A percentile compares a stretch with the other conserved stretches of the same genome.
phyloP scores from a whole-genome alignment of 345 rosid species.

The Gossypium longicalyx region DNA sequence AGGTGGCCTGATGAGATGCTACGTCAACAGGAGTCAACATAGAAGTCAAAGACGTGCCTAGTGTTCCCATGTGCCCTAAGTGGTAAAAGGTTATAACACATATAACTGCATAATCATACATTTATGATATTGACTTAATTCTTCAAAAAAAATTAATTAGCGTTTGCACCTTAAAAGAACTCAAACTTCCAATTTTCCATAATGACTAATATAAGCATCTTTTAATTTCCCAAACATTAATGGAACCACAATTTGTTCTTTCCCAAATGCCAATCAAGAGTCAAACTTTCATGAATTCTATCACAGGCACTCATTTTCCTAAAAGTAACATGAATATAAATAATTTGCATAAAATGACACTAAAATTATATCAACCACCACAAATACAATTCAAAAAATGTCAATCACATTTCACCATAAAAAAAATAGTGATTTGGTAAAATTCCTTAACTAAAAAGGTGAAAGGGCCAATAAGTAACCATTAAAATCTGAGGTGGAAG shows the following conservation, averaged over 20 bases:
- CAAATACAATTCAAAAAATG: neutral
- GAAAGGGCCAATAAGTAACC: constrained; percentile 90
- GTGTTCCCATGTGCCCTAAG: too few species aligned
- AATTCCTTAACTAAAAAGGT: constrained; percentile 72
- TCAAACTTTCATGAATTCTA: neutral
- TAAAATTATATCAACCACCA: neutral
- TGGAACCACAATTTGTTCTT: neutral
- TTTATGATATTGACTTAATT: neutral
- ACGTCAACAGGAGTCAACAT: neutral
- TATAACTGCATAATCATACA: neutral
- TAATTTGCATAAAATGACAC: neutral
- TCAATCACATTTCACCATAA: constrained; percentile 12
- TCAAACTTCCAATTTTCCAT: neutral
- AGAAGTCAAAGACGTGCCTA: too few species aligned
- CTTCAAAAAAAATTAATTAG: neutral
- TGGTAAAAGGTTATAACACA: too few species aligned
- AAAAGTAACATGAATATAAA: neutral
- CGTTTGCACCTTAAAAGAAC: neutral
- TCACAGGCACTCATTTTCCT: neutral
- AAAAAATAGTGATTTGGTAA: neutral
- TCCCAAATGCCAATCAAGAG: neutral
- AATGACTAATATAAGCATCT: neutral
- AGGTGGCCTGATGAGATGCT: too few species aligned
- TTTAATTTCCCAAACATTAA: neutral
- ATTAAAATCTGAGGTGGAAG: constrained; percentile 94